A percentile compares a stretch with the other conserved stretches of the same genome.
Evolutionary conservation across 345 rosid genomes (phyloP).

Genomic region (Chamaenerion angustifolium): DNA sequence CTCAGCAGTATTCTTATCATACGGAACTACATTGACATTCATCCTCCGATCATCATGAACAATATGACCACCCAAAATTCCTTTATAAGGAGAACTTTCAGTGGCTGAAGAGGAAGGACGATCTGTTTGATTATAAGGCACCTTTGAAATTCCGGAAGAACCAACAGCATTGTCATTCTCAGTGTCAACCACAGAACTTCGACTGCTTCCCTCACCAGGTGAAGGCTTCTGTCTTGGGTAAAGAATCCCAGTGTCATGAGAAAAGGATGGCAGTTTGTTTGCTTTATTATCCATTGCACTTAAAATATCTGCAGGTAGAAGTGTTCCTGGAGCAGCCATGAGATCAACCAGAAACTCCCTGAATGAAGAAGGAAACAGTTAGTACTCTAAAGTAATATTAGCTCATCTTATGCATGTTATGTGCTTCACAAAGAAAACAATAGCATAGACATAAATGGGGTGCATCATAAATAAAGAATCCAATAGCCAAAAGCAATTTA

Average conservation of each 20-base stretch:
- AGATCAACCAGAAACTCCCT: slow-evolving; percentile 99
- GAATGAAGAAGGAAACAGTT: slow-evolving; percentile 17
- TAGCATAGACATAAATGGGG: neutral
- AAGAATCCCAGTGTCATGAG: slow-evolving; percentile 24
- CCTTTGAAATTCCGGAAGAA: slow-evolving; percentile 35
- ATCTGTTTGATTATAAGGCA: slow-evolving; percentile 36
- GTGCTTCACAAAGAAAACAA: neutral
- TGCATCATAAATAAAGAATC: no score
- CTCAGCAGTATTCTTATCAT: slow-evolving; percentile 47
- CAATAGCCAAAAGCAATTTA: no score
- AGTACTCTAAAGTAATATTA: neutral
- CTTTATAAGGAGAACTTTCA: slow-evolving; percentile 44
- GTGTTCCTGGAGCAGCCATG: slow-evolving; percentile 99
- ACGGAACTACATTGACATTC: slow-evolving; percentile 63
- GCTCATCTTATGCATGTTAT: neutral
- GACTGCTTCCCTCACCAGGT: slow-evolving; percentile 64
- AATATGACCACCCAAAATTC: slow-evolving; percentile 37
- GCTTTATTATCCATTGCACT: slow-evolving; percentile 44
- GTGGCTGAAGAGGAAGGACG: slow-evolving; percentile 27
- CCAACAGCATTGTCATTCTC: slow-evolving; percentile 32
- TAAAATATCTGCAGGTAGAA: slow-evolving; percentile 84
- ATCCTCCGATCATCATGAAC: slow-evolving; percentile 49
- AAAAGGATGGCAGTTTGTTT: slow-evolving; percentile 29
- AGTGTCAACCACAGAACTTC: slow-evolving; percentile 22
- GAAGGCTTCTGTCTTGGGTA: slow-evolving; percentile 32